Conservation (phyloP, 2,329 filamentous ascomycete species). For the Alternaria dauci region DNA sequence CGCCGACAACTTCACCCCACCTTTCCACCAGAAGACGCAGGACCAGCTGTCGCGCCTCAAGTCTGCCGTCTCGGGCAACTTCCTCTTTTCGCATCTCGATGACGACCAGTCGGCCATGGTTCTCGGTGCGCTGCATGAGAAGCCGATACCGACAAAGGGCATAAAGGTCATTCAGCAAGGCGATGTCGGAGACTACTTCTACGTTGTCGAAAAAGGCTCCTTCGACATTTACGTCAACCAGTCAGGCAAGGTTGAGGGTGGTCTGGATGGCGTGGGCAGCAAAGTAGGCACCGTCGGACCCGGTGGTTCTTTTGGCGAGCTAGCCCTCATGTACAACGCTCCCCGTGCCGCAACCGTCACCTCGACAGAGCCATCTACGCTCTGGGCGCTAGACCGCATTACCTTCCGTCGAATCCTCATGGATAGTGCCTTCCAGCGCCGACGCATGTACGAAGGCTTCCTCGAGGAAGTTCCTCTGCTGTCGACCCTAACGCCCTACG, state of each 20-base stretch:
- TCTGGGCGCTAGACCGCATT: slow-evolving; percentile 94
- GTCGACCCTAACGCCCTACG: slow-evolving; percentile 83
- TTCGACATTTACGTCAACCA: slow-evolving; percentile 93
- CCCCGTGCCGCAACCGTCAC: slow-evolving; percentile 94
- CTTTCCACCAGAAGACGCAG: slow-evolving; percentile 79
- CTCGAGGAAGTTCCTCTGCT: slow-evolving; percentile 92
- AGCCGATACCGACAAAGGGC: slow-evolving; percentile 91
- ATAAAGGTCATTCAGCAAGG: slow-evolving; percentile 94
- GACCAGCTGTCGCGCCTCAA: slow-evolving; percentile 84
- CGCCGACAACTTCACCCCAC: slow-evolving; percentile 90
- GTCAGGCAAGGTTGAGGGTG: slow-evolving; percentile 78
- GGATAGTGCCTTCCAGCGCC: slow-evolving; percentile 95
- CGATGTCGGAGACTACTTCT: slow-evolving; percentile 96
- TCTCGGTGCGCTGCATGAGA: slow-evolving; percentile 89
- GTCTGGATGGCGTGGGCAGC: slow-evolving; percentile 80
- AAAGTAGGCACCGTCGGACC: slow-evolving; percentile 84
- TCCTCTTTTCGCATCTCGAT: slow-evolving; percentile 92
- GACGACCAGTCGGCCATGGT: slow-evolving; percentile 91
- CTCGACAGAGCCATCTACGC: slow-evolving; percentile 79
- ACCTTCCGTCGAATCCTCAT: slow-evolving; percentile 98
- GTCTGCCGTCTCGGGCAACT: slow-evolving; percentile 85
- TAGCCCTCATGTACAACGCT: slow-evolving; percentile 98
- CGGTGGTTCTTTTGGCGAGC: slow-evolving; percentile 93
- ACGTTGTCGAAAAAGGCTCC: slow-evolving; percentile 88
- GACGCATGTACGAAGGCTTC: slow-evolving; percentile 97